Base-by-base conservation (phyloP, 345 rosid genomes). In the Ceriops tagal region DNA sequence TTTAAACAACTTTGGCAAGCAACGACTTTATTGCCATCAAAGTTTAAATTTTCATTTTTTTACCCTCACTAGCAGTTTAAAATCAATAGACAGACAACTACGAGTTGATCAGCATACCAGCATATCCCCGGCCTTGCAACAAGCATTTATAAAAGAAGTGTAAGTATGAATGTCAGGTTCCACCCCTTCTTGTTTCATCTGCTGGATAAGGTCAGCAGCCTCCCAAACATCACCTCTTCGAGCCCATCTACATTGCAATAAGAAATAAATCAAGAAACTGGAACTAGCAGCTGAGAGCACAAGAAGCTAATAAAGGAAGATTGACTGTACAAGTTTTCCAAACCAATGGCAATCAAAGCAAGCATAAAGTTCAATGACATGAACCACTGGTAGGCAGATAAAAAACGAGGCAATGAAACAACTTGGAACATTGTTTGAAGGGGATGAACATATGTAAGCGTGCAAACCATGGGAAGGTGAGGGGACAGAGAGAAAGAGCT, bases 181-280 rank as follows among this genome's bases (percentile, higher is more conserved):
- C 63, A 93, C 96, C 28, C 95, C 90, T 75, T 84, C 98, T 59
- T 72, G 84, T 55, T 80, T 91, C 98, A 93, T 93, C 81, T 91
- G 96, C 61, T 89, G 96, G 89, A 93, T 87, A 75, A 93, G 83
- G 69, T 93, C 98, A 34, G 91, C 92, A 10, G 98, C 97, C 80
- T 93, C 97, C 98, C 98, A 91, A 28, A 93, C 89, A 84, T 91
- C 97, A 18, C 99, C 99, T 79, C 97, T 78, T 68, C 99, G 83
- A 72, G 99, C 96, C 99, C 97, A 93, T 84, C 99, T 93, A 69
- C 35, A 71, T 0, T 39, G 37, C 27, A 47, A 58, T 32, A 65
- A 28, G 18, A 51, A 30, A 16, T 24, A 15, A 60, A 55, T 55
- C 64, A 2, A 61, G 24, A 13, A 46, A 47, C 3, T 35, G 72